Conservation (phyloP, 805 yeast species). For the Candida khao-thaluensis region DNA sequence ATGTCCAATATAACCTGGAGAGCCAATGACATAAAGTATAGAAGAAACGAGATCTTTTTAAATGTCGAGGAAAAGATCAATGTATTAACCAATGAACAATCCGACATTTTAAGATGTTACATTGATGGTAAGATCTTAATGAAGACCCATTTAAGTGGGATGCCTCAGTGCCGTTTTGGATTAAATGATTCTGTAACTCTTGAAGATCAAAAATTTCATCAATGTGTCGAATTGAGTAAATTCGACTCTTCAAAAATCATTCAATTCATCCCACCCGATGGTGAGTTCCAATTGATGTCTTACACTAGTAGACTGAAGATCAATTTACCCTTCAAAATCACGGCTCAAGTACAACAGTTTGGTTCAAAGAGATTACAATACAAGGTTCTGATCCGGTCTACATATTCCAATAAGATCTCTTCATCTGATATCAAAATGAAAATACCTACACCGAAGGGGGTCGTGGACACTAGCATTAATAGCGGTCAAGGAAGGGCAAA, state of each 20-base stretch:
- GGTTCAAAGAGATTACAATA: slow-evolving; percentile 52
- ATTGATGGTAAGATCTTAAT: slow-evolving; percentile 75
- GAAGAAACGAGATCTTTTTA: slow-evolving; percentile 76
- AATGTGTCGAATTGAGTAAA: slow-evolving; percentile 72
- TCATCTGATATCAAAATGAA: slow-evolving; percentile 64
- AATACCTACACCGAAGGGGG: slow-evolving; percentile 64
- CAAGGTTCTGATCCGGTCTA: slow-evolving; percentile 60
- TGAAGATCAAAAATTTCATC: slow-evolving; percentile 83
- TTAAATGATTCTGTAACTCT: slow-evolving; percentile 53
- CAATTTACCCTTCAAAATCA: slow-evolving; percentile 67
- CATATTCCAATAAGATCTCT: slow-evolving; percentile 53
- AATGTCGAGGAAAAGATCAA: slow-evolving; percentile 76
- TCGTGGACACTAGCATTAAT: slow-evolving; percentile 29
- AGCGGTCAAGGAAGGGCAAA: slow-evolving; percentile 63
- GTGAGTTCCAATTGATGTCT: slow-evolving; percentile 77
- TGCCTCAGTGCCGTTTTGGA: slow-evolving; percentile 82
- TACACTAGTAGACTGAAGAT: slow-evolving; percentile 53
- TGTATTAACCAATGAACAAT: slow-evolving; percentile 63
- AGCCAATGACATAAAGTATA: slow-evolving; percentile 43
- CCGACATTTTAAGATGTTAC: slow-evolving; percentile 62
- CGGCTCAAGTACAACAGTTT: slow-evolving; percentile 49
- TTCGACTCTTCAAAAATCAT: slow-evolving; percentile 65
- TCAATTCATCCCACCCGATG: slow-evolving; percentile 83
- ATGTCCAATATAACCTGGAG: slow-evolving; percentile 15
- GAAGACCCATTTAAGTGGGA: slow-evolving; percentile 73